These are phyloP conservation scores for Xylaria flabelliformis DNA, from an alignment of 495 filamentous ascomycete species.

Conservation along the genomic window DNA sequence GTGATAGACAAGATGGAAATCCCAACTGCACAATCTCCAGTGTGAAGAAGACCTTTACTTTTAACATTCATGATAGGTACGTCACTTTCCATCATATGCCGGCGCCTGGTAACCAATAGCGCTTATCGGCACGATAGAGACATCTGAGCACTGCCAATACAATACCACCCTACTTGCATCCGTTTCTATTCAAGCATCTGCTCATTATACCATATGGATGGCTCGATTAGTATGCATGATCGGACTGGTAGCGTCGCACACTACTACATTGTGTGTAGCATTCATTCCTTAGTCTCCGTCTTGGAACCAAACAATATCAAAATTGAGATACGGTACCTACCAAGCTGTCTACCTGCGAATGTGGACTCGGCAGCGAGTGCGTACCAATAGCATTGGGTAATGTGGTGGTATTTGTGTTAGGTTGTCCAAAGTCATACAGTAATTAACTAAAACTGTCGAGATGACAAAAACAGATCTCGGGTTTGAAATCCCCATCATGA, in stretches of 20 bases:
- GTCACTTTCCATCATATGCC: neutral
- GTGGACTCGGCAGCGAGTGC: neutral
- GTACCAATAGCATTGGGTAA: neutral
- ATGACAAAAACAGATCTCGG: conserved; percentile 7
- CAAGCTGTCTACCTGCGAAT: neutral
- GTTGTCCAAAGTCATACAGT: neutral
- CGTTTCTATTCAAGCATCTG: neutral
- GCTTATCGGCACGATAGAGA: neutral
- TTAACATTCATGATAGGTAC: neutral
- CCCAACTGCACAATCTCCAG: too few species aligned
- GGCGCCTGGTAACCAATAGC: conserved; percentile 2
- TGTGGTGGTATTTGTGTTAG: neutral
- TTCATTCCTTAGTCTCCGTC: neutral
- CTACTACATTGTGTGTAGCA: neutral
- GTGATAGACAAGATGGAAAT: neutral
- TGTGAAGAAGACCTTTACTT: too few species aligned
- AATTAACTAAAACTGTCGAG: neutral
- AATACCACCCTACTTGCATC: neutral
- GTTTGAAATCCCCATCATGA: neutral
- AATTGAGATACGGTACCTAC: too few species aligned
- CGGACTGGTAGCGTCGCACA: neutral
- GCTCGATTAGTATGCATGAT: neutral
- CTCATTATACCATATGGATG: neutral
- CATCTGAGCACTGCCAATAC: neutral
- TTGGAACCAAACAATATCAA: neutral